Evolutionary conservation across 2,329 filamentous ascomycete genomes (phyloP), one percentile per base, ranked within the genome.

Genomic region (Diaporthe sp.): DNA sequence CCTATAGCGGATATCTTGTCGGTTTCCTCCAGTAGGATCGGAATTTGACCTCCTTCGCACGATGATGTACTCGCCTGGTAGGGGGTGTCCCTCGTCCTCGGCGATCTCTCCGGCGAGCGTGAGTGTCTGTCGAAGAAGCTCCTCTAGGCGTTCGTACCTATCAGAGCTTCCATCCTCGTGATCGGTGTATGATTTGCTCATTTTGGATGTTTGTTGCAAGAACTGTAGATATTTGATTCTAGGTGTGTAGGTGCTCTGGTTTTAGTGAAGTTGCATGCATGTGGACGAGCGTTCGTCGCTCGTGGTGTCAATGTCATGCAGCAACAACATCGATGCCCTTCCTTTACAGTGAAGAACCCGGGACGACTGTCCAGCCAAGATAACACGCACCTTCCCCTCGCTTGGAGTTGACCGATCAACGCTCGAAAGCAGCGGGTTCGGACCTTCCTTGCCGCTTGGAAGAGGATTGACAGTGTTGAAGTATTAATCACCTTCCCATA

Each of bases 41-140:
- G 71, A 28, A 46, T 13, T 22, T 10, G 65, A 67, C 17, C 39
- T 57, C 34, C 53, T 76, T 8, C 53, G 58, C 39, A 74, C 15
- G 10, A 74, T 22, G 19, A 76, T 72, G 42, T 51, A 72, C 39
- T 76, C 67, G 10, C 44, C 72, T 5, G 67, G 25, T n/a, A 37
- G 25, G 15, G 37, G 19, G 7, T 12, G 34, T 25, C 55, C 59
- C 8, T 39, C 59, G 12, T 49, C 44, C 19, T 51, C 49, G 39
- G 67, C 42, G 28, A 76, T 76, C 34, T 76, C 72, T 7, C 49
- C 75, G 25, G 75, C 72, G 28, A 76, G 72, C 34, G 31, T 19
- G n/a, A 76, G 34, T 37, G 44, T 61, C 67, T 74, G 67, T 37
- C 42, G 67, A n/a, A 76, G 58, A 28, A 76, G 75, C 17, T 61